Conservation (phyloP, 306 rosid species). For the Castanea sativa region DNA sequence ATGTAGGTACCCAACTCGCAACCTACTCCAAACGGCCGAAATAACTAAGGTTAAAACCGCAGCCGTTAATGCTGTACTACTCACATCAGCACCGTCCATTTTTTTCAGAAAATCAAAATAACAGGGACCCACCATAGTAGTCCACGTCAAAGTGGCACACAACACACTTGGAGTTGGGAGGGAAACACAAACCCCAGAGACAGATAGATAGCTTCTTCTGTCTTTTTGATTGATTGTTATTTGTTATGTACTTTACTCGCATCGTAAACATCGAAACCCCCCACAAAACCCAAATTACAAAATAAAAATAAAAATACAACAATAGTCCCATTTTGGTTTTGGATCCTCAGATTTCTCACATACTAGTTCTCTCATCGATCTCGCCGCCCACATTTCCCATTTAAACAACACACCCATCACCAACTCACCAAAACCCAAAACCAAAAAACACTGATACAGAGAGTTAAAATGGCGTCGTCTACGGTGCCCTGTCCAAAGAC, state of each 20-base stretch:
- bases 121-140: neutral
- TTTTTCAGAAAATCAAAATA: neutral
- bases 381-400: slow-evolving; percentile 1
- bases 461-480: slow-evolving; percentile 49
- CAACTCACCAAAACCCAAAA: too few species aligned
- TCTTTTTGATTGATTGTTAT: too few species aligned
- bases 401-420: neutral
- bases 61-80: neutral
- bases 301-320: neutral
- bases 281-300: too few species aligned
- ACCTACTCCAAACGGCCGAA: neutral
- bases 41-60: neutral
- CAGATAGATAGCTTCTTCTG: too few species aligned
- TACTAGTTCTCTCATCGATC: neutral
- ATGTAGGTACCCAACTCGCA: neutral
- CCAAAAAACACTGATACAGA: too few species aligned
- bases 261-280: slow-evolving; percentile 42
- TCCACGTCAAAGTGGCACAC: neutral
- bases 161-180: neutral
- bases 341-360: slow-evolving; percentile 17
- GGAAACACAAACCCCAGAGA: neutral
- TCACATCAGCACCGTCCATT: neutral
- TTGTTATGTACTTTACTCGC: slow-evolving; percentile 3
- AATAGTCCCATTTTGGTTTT: neutral
- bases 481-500: slow-evolving; percentile 60